Conservation (phyloP, 305 asterid genomes). For the Petunia hybrid region DNA sequence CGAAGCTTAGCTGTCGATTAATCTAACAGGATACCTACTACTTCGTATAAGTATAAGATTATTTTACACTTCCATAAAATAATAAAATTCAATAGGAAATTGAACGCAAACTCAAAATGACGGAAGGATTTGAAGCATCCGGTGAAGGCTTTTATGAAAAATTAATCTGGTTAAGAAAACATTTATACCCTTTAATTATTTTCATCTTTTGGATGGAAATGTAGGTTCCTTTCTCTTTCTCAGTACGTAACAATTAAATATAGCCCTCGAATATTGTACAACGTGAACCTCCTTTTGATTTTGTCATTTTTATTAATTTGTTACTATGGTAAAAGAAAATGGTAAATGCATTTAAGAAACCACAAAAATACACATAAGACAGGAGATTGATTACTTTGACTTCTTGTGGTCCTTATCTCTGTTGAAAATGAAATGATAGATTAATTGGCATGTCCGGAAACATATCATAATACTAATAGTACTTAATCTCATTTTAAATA, state of each 20-base stretch:
- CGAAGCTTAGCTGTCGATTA: no score
- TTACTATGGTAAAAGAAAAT: background rate
- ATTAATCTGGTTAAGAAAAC: no score
- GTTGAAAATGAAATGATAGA: no score
- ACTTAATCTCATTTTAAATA: no score
- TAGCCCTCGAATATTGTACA: background rate
- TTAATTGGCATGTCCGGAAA: background rate
- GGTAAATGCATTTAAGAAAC: background rate
- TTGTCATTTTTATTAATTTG: background rate
- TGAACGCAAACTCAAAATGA: no score
- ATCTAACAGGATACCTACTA: no score
- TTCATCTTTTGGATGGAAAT: background rate
- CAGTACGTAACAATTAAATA: no score
- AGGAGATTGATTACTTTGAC: constrained; percentile 12
- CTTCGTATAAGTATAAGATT: no score
- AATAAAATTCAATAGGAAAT: background rate
- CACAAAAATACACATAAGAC: background rate
- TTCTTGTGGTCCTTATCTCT: background rate
- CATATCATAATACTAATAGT: background rate
- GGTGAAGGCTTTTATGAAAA: no score
- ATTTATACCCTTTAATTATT: background rate
- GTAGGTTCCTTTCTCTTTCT: background rate
- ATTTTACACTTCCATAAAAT: no score
- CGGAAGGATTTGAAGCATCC: no score
- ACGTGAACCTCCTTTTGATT: background rate